phyloP scores from a whole-genome alignment of 2,329 filamentous ascomycete genomes.

The Fusarium irregulare region DNA sequence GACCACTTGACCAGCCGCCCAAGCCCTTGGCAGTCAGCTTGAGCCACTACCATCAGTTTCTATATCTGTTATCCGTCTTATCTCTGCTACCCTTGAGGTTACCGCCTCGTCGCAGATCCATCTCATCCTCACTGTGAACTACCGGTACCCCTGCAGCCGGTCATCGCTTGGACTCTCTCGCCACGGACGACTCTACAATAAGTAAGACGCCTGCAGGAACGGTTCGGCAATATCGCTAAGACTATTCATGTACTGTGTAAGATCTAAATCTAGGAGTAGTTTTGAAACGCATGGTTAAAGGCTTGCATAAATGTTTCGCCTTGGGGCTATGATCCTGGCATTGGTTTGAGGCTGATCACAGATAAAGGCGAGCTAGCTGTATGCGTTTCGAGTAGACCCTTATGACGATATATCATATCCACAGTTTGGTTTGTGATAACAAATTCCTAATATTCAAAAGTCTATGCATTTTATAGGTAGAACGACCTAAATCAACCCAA shows the following conservation, averaged over 20 bases:
- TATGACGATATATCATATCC: not conserved
- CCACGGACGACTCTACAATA: not conserved
- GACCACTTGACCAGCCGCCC: not conserved
- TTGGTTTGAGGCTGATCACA: not conserved
- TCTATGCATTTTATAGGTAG: constrained; percentile 21
- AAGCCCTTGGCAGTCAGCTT: not conserved
- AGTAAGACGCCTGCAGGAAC: not conserved
- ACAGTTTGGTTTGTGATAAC: not conserved
- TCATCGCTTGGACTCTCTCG: not conserved
- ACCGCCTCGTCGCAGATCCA: not conserved
- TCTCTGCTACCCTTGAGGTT: not conserved
- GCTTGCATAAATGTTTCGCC: not conserved
- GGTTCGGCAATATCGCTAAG: not conserved
- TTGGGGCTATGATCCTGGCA: not conserved
- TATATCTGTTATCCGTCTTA: not conserved
- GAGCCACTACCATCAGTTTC: not conserved
- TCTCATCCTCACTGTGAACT: not conserved
- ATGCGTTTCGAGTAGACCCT: not conserved
- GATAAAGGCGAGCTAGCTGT: not conserved
- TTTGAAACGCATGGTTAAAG: not conserved
- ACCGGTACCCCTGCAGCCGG: not conserved
- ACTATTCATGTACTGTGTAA: not conserved
- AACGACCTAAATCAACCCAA: not conserved
- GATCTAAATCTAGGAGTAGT: not conserved
- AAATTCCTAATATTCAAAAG: constrained; percentile 4